A percentile compares a stretch with the other conserved stretches of the same genome.
Conservation (phyloP, 495 filamentous ascomycete species). For the Evernia prunastri region DNA sequence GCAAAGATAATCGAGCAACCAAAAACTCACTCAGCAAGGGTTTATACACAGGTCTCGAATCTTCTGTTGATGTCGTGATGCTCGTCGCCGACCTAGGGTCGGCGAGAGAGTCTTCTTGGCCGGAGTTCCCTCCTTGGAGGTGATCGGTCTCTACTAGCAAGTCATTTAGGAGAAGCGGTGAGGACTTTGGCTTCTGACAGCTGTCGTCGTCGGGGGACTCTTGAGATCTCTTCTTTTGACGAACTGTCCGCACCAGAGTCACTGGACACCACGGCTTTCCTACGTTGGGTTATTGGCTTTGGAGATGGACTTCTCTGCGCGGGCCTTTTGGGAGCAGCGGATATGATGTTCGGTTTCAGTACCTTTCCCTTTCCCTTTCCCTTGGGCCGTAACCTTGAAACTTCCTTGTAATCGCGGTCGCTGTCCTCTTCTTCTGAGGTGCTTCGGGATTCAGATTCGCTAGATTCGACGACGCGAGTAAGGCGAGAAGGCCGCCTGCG, state of each 20-base stretch:
- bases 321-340: not conserved
- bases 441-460: not conserved
- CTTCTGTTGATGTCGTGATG: not conserved
- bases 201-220: no score
- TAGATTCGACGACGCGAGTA: not conserved
- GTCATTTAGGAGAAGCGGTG: not conserved
- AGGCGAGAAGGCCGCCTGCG: not conserved
- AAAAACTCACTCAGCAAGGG: not conserved
- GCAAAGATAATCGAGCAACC: not conserved
- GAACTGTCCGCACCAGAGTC: no score
- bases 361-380: not conserved
- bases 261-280: no score
- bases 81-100: not conserved
- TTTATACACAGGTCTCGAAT: no score
- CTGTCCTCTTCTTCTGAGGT: not conserved
- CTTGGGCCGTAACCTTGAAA: not conserved
- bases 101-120: not conserved
- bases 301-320: not conserved
- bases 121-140: not conserved
- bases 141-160: not conserved
- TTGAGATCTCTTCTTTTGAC: no score
- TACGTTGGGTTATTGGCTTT: no score
- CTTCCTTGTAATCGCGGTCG: not conserved
- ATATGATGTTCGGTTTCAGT: not conserved
- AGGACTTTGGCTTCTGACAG: not conserved